Percentiles rank a stretch among this genome's conserved stretches.
Conservation (phyloP, 1,284 basidiomycete genomes). For the Chalciporus sp. region DNA sequence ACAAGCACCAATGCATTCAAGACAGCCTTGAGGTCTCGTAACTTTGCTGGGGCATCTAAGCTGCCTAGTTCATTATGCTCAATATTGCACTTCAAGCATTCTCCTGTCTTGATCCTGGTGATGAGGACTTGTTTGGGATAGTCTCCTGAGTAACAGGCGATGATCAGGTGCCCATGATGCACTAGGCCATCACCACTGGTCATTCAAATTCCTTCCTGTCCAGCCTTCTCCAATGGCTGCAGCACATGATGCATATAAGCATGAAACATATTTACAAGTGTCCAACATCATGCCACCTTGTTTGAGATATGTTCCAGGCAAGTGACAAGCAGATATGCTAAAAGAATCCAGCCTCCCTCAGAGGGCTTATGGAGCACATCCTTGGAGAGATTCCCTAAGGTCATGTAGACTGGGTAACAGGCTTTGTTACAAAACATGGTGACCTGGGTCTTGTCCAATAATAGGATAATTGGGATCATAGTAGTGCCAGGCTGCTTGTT, state of each 20-base stretch:
- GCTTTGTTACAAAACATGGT: slow-evolving; percentile 11
- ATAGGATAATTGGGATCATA: slow-evolving; percentile 43
- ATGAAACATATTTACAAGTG: neutral
- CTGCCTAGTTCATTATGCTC: slow-evolving; percentile 7
- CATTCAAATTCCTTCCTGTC: slow-evolving; percentile 33
- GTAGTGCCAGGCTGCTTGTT: slow-evolving; percentile 36
- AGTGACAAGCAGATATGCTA: slow-evolving; percentile 22
- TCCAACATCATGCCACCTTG: slow-evolving; percentile 26
- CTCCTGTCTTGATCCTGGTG: slow-evolving; percentile 11
- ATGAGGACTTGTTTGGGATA: slow-evolving; percentile 25
- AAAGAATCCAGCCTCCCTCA: too few relatives aligned
- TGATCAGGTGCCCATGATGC: slow-evolving; percentile 30
- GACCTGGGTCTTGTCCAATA: slow-evolving; percentile 41
- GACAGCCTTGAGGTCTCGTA: neutral
- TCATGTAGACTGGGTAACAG: too few relatives aligned
- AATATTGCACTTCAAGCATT: slow-evolving; percentile 19
- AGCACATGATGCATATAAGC: slow-evolving; percentile 34
- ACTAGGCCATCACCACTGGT: slow-evolving; percentile 19
- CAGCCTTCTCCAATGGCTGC: slow-evolving; percentile 30
- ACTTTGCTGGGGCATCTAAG: neutral
- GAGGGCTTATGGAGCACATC: too few relatives aligned
- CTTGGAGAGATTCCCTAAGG: too few relatives aligned
- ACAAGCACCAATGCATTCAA: neutral
- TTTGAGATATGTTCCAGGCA: slow-evolving; percentile 35
- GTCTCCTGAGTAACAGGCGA: slow-evolving; percentile 31